These are phyloP conservation scores for Fomitopsis serialis DNA, from an alignment of 768 basidiomycete species.

Conservation along the genomic window DNA sequence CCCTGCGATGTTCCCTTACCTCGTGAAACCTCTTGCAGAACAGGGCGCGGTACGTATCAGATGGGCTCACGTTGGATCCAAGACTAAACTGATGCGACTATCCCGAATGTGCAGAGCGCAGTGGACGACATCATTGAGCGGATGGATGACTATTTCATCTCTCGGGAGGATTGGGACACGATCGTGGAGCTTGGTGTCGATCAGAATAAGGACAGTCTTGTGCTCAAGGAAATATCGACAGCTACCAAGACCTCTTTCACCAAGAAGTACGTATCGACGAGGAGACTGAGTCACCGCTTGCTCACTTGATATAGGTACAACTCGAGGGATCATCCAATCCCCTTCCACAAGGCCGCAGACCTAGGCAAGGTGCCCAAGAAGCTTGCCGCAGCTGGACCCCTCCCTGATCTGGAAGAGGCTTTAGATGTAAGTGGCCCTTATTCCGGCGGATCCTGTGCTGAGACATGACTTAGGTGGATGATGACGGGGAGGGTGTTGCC, in stretches of 20 bases:
- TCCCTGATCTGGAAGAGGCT: constrained; percentile 90
- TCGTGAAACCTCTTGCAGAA: constrained; percentile 76
- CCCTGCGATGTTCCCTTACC: constrained; percentile 77
- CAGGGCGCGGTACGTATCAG: constrained; percentile 59
- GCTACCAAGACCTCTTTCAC: constrained; percentile 85
- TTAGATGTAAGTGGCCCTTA: constrained; percentile 58
- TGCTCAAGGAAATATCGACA: constrained; percentile 80
- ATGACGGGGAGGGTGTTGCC: constrained; percentile 40
- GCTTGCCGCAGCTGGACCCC: constrained; percentile 57
- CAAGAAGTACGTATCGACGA: constrained; percentile 53
- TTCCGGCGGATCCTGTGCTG: constrained; percentile 7
- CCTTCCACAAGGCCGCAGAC: constrained; percentile 87
- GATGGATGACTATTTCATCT: constrained; percentile 94
- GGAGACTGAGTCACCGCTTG: not conserved
- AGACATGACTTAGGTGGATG: constrained; percentile 24
- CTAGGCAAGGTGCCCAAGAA: constrained; percentile 79
- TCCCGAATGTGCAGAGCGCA: constrained; percentile 44
- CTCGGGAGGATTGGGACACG: constrained; percentile 96
- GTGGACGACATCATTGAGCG: constrained; percentile 76
- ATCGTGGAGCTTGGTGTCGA: constrained; percentile 91
- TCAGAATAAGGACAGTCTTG: constrained; percentile 61
- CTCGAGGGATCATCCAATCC: constrained; percentile 81
- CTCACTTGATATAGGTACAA: constrained; percentile 65
- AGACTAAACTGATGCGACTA: no score
- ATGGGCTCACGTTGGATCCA: constrained; percentile 4